These are phyloP conservation scores for Pseudogymnoascus sp. DNA, from an alignment of 2,329 filamentous ascomycete species.

Conservation along the genomic window DNA sequence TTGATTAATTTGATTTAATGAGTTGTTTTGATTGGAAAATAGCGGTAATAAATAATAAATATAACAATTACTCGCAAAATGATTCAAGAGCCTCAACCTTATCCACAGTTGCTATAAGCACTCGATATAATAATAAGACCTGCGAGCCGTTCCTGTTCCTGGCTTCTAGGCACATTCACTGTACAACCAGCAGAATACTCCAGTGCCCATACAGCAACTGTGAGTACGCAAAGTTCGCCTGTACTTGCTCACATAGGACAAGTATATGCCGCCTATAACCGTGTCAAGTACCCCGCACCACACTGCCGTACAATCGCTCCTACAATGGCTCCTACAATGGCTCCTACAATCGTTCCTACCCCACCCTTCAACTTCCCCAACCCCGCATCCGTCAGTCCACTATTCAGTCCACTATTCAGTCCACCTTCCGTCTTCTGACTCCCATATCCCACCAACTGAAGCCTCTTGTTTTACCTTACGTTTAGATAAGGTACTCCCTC, in stretches of 20 bases:
- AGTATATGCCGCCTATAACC: constrained; percentile 3
- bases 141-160: background rate
- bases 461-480: background rate
- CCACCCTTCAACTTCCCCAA: background rate
- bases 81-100: background rate
- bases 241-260: background rate
- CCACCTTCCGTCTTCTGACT: constrained; percentile 4
- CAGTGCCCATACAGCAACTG: background rate
- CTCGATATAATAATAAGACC: background rate
- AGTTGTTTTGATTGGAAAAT: background rate
- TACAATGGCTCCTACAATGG: background rate
- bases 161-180: background rate
- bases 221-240: background rate
- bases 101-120: background rate
- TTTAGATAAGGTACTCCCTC: background rate
- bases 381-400: background rate
- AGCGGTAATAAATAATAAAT: background rate
- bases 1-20: too few species aligned
- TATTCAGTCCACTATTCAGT: background rate
- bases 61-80: background rate
- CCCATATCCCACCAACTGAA: background rate
- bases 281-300: background rate
- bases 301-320: too few species aligned
- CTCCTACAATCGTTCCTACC: background rate
- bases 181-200: background rate